These are phyloP conservation scores for Aspergillus felis DNA, from an alignment of 2,329 filamentous ascomycete species.

Conservation along the genomic window DNA sequence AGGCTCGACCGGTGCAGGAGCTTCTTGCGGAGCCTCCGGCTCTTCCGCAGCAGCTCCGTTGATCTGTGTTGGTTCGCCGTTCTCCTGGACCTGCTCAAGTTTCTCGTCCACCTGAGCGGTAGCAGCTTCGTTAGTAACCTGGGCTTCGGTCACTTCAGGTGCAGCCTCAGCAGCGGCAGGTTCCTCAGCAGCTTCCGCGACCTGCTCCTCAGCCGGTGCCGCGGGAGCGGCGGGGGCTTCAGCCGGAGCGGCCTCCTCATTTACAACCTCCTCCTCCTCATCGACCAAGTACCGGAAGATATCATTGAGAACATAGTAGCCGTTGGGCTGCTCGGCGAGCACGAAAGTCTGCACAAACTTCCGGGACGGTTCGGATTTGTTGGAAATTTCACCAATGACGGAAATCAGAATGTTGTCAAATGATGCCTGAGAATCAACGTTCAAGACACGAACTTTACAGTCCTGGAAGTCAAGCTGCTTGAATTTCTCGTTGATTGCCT, in stretches of 20 bases:
- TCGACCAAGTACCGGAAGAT: conserved; percentile 94
- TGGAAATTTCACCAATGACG: conserved; percentile 96
- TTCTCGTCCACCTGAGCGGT: conserved; percentile 65
- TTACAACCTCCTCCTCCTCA: conserved; percentile 59
- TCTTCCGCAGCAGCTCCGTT: conserved; percentile 27
- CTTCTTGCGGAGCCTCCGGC: conserved; percentile 17
- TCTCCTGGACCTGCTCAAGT: conserved; percentile 61
- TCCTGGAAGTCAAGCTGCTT: conserved; percentile 91
- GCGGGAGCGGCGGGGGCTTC: conserved; percentile 47
- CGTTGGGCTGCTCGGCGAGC: conserved; percentile 89
- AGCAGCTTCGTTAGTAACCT: conserved; percentile 42
- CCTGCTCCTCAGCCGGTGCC: conserved; percentile 38
- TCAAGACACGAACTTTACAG: conserved; percentile 96
- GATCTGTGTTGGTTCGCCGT: conserved; percentile 42
- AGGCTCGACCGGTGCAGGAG: conserved; percentile 34
- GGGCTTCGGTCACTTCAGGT: conserved; percentile 26
- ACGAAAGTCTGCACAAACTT: conserved; percentile 99
- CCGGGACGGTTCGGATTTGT: conserved; percentile 83
- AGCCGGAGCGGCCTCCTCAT: conserved; percentile 34
- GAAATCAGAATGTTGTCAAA: conserved; percentile 93
- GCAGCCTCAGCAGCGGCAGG: conserved; percentile 39
- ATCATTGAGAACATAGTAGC: conserved; percentile 97
- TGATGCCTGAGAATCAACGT: conserved; percentile 93
- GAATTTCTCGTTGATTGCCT: conserved; percentile 94
- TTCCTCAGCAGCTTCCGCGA: conserved; percentile 42